Percentiles rank a stretch among this genome's conserved stretches.
Conservation (phyloP, 2,329 filamentous ascomycete species). For the Ophiostoma triangulosporum region DNA sequence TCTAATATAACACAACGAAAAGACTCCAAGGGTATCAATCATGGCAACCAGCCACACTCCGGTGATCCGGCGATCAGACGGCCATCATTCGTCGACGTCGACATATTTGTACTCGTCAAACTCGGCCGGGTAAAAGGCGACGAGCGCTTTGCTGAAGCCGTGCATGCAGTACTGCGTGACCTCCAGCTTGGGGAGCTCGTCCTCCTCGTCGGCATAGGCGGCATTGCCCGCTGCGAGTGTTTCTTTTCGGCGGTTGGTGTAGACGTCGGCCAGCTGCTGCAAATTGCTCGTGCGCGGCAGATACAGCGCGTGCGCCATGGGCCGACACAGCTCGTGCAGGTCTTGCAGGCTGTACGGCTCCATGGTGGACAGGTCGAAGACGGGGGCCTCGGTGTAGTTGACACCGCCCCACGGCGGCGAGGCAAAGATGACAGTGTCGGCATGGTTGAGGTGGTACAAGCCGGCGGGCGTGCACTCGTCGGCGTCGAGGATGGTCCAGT, state of each 20-base stretch:
- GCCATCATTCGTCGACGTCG: no score
- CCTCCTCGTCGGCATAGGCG: slow-evolving; percentile 17
- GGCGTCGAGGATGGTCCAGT: slow-evolving; percentile 19
- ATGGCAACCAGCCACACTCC: no score
- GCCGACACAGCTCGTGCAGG: slow-evolving; percentile 48
- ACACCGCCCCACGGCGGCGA: slow-evolving; percentile 49
- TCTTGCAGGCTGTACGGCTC: slow-evolving; percentile 63
- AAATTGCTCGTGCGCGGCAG: slow-evolving; percentile 77
- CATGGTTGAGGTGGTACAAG: slow-evolving; percentile 26
- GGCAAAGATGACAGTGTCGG: slow-evolving; percentile 36
- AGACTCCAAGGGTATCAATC: no score
- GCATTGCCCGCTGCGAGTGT: background rate
- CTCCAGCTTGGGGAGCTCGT: slow-evolving; percentile 44
- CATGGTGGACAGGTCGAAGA: slow-evolving; percentile 81
- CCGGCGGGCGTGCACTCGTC: background rate
- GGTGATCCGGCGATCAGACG: no score
- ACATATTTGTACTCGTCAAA: no score
- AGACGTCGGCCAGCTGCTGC: slow-evolving; percentile 54
- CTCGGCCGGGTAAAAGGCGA: slow-evolving; percentile 43
- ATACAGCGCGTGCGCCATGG: slow-evolving; percentile 56
- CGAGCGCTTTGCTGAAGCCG: slow-evolving; percentile 72
- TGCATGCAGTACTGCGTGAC: slow-evolving; percentile 86
- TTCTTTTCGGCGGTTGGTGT: background rate
- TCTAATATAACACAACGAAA: no score
- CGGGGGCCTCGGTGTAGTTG: slow-evolving; percentile 40